Conservation (phyloP, 2,329 filamentous ascomycete species). For the Fusarium sp. region DNA sequence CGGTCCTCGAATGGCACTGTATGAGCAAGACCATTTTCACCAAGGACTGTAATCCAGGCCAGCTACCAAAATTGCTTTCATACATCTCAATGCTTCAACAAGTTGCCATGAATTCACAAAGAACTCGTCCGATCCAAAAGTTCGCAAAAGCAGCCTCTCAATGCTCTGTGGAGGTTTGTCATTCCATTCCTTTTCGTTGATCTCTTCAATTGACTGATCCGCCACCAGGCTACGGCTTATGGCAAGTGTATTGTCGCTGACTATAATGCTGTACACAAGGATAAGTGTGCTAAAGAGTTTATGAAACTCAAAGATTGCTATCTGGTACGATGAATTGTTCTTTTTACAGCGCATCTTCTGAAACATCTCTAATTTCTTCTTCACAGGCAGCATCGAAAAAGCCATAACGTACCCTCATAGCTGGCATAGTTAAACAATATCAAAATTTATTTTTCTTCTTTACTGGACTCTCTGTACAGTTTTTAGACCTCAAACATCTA, state of each 20-base stretch:
- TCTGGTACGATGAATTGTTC: slow-evolving; percentile 68
- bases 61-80: not conserved
- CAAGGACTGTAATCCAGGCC: not conserved
- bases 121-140: slow-evolving; percentile 65
- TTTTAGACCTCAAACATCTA: slow-evolving; percentile 55
- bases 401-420: slow-evolving; percentile 34
- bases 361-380: slow-evolving; percentile 9
- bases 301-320: slow-evolving; percentile 89
- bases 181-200: not conserved
- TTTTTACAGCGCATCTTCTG: not conserved
- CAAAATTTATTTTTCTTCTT: slow-evolving; percentile 26
- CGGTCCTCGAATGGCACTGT: slow-evolving; percentile 1
- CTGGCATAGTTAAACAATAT: slow-evolving; percentile 13
- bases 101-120: slow-evolving; percentile 45
- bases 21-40: slow-evolving; percentile 19
- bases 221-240: slow-evolving; percentile 79
- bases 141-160: slow-evolving; percentile 67
- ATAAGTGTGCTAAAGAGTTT: slow-evolving; percentile 91
- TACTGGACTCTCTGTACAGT: slow-evolving; percentile 24
- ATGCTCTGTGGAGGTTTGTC: slow-evolving; percentile 67
- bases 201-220: slow-evolving; percentile 18
- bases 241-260: slow-evolving; percentile 92
- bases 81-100: not conserved
- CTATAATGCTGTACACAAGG: slow-evolving; percentile 90
- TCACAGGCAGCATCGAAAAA: slow-evolving; percentile 49